Conservation (phyloP, 2,329 filamentous ascomycete genomes). For the Claviceps cyperi region DNA sequence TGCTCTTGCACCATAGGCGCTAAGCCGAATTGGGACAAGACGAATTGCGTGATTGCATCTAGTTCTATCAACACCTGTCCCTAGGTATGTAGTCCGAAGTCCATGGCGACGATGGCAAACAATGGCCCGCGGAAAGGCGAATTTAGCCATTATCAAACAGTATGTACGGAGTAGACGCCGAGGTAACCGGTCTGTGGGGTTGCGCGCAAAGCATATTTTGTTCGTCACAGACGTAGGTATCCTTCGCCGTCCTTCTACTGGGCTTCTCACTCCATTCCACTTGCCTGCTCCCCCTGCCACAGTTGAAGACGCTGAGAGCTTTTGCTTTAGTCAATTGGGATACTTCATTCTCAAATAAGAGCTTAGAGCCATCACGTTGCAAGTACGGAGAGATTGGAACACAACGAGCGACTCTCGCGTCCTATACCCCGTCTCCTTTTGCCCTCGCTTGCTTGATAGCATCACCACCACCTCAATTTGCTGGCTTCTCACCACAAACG, state of each 20-base stretch:
- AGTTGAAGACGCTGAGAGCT: background rate
- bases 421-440: background rate
- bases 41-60: slow-evolving; percentile 26
- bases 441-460: background rate
- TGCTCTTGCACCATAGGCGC: slow-evolving; percentile 15
- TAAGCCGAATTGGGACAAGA: slow-evolving; percentile 18
- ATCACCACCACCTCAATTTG: background rate
- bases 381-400: background rate
- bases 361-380: background rate
- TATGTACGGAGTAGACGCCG: too few species aligned
- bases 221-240: background rate
- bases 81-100: background rate
- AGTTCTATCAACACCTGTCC: slow-evolving; percentile 22
- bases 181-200: background rate
- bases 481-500: too few species aligned
- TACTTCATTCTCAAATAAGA: background rate
- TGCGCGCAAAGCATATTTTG: background rate
- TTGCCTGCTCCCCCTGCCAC: background rate
- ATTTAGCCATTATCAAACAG: background rate
- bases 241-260: background rate
- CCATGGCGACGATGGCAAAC: slow-evolving; percentile 1
- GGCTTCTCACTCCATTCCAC: background rate
- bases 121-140: background rate
- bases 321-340: background rate
- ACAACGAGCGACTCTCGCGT: background rate